phyloP scores from a whole-genome alignment of 345 rosid species.

The Excoecaria cochinchinensis region DNA sequence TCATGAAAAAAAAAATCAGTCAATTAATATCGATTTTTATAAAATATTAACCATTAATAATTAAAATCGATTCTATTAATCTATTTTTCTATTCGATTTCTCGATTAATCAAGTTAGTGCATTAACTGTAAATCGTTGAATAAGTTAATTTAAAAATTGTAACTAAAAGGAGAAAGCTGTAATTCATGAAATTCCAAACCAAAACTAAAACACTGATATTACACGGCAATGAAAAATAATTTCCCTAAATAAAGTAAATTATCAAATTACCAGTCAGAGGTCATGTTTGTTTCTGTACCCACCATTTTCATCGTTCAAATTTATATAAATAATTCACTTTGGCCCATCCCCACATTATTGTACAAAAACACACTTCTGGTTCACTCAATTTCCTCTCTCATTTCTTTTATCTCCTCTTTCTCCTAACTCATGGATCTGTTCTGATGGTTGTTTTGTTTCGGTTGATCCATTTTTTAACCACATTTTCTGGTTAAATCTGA shows the following conservation, averaged over 20 bases:
- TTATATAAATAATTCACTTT: too few relatives aligned
- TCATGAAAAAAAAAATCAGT: too few relatives aligned
- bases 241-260: slow-evolving; percentile 4
- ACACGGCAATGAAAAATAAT: background rate
- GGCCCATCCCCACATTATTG: background rate
- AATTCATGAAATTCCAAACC: background rate
- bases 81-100: too few relatives aligned
- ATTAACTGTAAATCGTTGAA: too few relatives aligned
- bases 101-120: too few relatives aligned
- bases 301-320: background rate
- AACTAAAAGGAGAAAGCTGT: too few relatives aligned
- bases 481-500: slow-evolving; percentile 9
- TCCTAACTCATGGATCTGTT: background rate
- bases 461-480: background rate
- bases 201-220: background rate
- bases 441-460: slow-evolving; percentile 1
- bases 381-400: background rate
- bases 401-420: background rate
- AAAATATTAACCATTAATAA: too few relatives aligned
- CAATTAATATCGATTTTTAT: too few relatives aligned
- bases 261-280: background rate
- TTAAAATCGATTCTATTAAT: too few relatives aligned
- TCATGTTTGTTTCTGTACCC: background rate
- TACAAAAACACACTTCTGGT: background rate
- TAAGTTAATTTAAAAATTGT: too few relatives aligned